These are phyloP conservation scores for Arctium lappa DNA, from an alignment of 129 eudicot genomes.

Conservation along the genomic window DNA sequence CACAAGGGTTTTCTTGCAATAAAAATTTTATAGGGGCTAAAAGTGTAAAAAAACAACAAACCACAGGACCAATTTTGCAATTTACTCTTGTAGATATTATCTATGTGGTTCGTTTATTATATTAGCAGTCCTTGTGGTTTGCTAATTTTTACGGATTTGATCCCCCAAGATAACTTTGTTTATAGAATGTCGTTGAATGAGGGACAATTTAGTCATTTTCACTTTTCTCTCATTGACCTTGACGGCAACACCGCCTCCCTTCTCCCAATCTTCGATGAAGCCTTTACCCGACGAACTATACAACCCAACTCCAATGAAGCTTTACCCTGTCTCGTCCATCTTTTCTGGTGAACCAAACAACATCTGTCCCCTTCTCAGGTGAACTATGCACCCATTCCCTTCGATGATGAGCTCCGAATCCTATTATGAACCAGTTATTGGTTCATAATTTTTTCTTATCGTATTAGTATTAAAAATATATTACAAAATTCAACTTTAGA, in stretches of 20 bases:
- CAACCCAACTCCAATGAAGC: neutral
- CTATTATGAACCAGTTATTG: neutral
- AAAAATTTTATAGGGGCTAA: no score
- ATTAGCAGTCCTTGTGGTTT: neutral
- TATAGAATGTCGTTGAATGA: neutral
- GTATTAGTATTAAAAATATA: neutral
- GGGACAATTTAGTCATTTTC: neutral
- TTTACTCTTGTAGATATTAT: no score
- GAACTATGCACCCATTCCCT: neutral
- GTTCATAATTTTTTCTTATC: neutral
- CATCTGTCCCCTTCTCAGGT: neutral
- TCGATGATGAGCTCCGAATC: neutral
- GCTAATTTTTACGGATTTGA: neutral
- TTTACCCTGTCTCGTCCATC: neutral
- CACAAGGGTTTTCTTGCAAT: no score
- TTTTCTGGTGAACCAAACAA: neutral
- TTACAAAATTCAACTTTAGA: neutral
- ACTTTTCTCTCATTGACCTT: neutral
- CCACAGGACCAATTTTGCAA: no score
- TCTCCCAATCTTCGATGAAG: neutral
- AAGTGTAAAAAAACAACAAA: no score
- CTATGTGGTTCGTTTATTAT: no score
- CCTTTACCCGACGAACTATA: no score
- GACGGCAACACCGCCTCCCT: neutral
- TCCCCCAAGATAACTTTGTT: neutral